Evolutionary conservation across 768 basidiomycete genomes (phyloP).

Genomic region (Termitomyces sp.): DNA sequence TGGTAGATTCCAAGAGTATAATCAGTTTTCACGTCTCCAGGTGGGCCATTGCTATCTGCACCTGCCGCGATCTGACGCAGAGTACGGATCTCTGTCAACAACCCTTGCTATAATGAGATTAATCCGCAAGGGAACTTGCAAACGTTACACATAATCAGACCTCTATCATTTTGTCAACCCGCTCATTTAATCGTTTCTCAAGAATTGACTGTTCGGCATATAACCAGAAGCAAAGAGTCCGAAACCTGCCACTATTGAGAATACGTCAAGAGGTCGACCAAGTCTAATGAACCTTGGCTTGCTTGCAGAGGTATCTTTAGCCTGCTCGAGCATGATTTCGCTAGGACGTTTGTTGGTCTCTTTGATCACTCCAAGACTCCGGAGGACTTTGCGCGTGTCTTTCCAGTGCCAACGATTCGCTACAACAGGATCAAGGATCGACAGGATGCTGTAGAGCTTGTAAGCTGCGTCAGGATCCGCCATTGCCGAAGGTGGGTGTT

Average conservation of each 20-base stretch:
- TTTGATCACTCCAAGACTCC: slow-evolving; percentile 75
- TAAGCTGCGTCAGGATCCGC: slow-evolving; percentile 54
- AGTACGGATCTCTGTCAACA: slow-evolving; percentile 73
- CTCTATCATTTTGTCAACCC: slow-evolving; percentile 89
- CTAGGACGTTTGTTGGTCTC: slow-evolving; percentile 63
- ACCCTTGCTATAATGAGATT: slow-evolving; percentile 51
- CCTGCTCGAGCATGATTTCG: slow-evolving; percentile 65
- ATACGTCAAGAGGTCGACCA: not conserved
- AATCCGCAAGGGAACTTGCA: not conserved
- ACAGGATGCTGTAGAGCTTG: slow-evolving; percentile 63
- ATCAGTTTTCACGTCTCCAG: slow-evolving; percentile 30
- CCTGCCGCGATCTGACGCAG: slow-evolving; percentile 35
- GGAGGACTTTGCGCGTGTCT: slow-evolving; percentile 86
- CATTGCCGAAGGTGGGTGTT: slow-evolving; percentile 52
- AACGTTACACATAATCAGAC: slow-evolving; percentile 35
- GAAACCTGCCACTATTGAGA: slow-evolving; percentile 51
- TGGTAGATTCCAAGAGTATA: slow-evolving; percentile 90
- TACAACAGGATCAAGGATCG: slow-evolving; percentile 64
- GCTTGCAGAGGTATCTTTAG: slow-evolving; percentile 27
- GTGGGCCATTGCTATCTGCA: not conserved
- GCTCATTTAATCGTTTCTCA: slow-evolving; percentile 63
- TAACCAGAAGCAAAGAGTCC: slow-evolving; percentile 88
- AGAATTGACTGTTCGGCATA: slow-evolving; percentile 67
- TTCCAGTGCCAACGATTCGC: slow-evolving; percentile 94
- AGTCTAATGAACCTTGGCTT: slow-evolving; percentile 47